A percentile compares a stretch with the other conserved stretches of the same genome.
Evolutionary conservation across 2,329 filamentous ascomycete genomes (phyloP).

Genomic region (Aureobasidium sp.): DNA sequence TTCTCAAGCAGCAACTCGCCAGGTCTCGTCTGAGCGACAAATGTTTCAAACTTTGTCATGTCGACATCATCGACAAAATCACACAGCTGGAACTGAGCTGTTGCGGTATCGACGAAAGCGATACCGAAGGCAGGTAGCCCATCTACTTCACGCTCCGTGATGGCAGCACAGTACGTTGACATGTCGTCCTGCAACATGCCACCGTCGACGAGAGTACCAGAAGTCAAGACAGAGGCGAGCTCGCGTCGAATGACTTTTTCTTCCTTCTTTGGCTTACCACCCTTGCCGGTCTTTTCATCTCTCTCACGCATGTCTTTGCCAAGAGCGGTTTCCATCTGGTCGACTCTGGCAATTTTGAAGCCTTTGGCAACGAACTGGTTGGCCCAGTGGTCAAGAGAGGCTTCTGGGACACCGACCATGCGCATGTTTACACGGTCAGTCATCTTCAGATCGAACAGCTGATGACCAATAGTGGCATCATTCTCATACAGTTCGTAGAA

Average conservation of each 20-base stretch:
- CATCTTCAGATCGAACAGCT: conserved; percentile 94
- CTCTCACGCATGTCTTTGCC: conserved; percentile 99
- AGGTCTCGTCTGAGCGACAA: conserved; percentile 85
- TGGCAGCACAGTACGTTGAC: conserved; percentile 90
- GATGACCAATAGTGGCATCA: conserved; percentile 91
- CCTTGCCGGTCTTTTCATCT: conserved; percentile 46
- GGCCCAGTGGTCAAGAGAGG: conserved; percentile 92
- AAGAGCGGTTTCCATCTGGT: conserved; percentile 92
- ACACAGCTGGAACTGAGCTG: conserved; percentile 88
- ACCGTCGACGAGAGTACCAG: conserved; percentile 87
- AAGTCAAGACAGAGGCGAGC: conserved; percentile 82
- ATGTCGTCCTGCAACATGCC: conserved; percentile 98
- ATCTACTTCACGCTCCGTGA: conserved; percentile 65
- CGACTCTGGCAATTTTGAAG: conserved; percentile 92
- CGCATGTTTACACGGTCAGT: conserved; percentile 99
- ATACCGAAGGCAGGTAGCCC: conserved; percentile 80
- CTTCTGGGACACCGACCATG: conserved; percentile 97
- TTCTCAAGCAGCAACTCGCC: conserved; percentile 88
- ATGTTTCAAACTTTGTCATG: conserved; percentile 93
- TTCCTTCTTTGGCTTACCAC: conserved; percentile 58
- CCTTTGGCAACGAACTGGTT: conserved; percentile 98
- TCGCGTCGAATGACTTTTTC: conserved; percentile 93
- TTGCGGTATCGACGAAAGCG: conserved; percentile 90
- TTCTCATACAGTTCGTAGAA: conserved; percentile 99
- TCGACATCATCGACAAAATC: conserved; percentile 88